These are phyloP conservation scores for Paradendryphiella salina DNA, from an alignment of 2,329 filamentous ascomycete species.

Conservation along the genomic window DNA sequence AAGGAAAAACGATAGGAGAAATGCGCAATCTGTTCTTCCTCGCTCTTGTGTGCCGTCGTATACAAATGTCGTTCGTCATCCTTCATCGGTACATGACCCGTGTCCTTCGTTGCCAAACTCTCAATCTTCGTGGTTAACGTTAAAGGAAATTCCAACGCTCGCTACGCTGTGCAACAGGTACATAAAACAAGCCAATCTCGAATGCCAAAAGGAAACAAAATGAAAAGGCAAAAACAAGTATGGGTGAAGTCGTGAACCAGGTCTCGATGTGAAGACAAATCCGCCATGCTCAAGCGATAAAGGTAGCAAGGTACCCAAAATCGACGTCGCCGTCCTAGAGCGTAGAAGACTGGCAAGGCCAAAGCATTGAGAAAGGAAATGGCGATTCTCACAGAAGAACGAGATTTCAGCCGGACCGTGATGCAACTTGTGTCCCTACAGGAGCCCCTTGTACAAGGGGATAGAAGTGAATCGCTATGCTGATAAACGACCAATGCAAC, in stretches of 20 bases:
- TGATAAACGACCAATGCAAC: conserved; percentile 38
- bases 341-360: conserved; percentile 31
- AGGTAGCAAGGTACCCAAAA: conserved; percentile 17
- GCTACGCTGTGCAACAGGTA: conserved; percentile 38
- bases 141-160: conserved; percentile 39
- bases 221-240: conserved; percentile 19
- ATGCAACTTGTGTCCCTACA: conserved; percentile 43
- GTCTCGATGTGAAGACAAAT: conserved; percentile 28
- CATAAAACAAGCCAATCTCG: conserved; percentile 27
- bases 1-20: background rate
- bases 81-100: conserved; percentile 27
- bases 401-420: conserved; percentile 36
- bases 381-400: conserved; percentile 33
- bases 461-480: conserved; percentile 43
- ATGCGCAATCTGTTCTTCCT: conserved; percentile 6
- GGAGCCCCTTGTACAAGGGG: conserved; percentile 22
- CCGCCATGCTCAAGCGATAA: conserved; percentile 38
- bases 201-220: conserved; percentile 24
- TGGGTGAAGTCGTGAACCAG: conserved; percentile 17
- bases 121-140: conserved; percentile 23
- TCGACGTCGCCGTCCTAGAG: conserved; percentile 42
- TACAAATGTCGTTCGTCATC: conserved; percentile 15
- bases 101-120: conserved; percentile 18
- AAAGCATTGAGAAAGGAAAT: conserved; percentile 27
- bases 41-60: conserved; percentile 18